These are phyloP conservation scores for Telopea speciosissima DNA, from an alignment of 177 flowering plant genomes.

Conservation along the genomic window DNA sequence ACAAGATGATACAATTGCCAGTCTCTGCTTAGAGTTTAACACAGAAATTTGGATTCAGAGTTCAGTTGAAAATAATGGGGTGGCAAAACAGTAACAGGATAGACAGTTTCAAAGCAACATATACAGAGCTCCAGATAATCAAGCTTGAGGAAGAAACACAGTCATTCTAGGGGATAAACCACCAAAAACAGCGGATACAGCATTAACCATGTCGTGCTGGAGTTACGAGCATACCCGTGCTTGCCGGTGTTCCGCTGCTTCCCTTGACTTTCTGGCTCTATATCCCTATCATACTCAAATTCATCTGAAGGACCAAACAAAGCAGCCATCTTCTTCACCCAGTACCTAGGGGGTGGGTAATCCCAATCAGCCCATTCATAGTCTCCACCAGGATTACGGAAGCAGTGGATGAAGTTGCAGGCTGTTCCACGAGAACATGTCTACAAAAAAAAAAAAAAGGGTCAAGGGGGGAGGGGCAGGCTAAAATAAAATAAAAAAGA, in stretches of 20 bases:
- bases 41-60: background rate
- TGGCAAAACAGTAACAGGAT: background rate
- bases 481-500: background rate
- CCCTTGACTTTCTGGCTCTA: conserved; percentile 26
- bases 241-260: conserved; percentile 21
- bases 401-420: conserved; percentile 95
- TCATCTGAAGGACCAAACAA: conserved; percentile 75
- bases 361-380: conserved; percentile 99
- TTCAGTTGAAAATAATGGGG: background rate
- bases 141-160: background rate
- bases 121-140: background rate
- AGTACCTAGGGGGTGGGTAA: conserved; percentile 80
- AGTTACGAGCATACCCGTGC: conserved; percentile 31
- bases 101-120: background rate
- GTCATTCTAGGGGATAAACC: background rate
- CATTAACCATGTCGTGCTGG: background rate
- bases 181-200: background rate
- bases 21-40: background rate
- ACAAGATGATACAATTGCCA: background rate
- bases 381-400: conserved; percentile 94
- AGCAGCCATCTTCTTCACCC: conserved; percentile 69
- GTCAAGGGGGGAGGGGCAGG: background rate
- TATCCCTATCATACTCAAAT: conserved; percentile 19
- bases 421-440: conserved; percentile 82
- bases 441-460: conserved; percentile 28